Evolutionary conservation across 768 basidiomycete genomes (phyloP).

Genomic region (Collybia nuda): DNA sequence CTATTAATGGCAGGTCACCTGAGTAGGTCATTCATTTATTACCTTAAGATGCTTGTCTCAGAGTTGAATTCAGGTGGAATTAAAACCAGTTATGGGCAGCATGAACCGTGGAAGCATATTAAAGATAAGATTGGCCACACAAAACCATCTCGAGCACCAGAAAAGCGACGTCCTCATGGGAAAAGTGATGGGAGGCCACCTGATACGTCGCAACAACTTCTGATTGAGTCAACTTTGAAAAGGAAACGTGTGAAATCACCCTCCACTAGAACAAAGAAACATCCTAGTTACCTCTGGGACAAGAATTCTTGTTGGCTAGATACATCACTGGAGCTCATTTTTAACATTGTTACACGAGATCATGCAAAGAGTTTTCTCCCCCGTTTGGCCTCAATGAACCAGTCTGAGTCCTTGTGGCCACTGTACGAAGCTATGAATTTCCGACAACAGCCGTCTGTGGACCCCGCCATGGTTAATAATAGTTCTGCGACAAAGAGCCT

Average conservation of each 20-base stretch:
- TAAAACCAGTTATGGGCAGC: too few relatives aligned
- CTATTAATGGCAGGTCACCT: too few relatives aligned
- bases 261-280: background rate
- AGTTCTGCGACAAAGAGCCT: background rate
- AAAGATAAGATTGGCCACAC: too few relatives aligned
- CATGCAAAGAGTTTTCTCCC: background rate
- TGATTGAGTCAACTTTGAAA: background rate
- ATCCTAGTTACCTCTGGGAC: constrained; percentile 8
- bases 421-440: background rate
- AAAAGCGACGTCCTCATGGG: too few relatives aligned
- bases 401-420: background rate
- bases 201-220: background rate
- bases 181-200: background rate
- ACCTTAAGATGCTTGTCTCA: too few relatives aligned
- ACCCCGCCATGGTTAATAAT: background rate
- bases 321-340: constrained; percentile 10
- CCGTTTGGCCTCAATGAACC: background rate
- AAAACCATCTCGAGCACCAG: too few relatives aligned
- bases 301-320: constrained; percentile 16
- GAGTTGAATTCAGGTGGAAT: too few relatives aligned
- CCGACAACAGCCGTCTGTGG: background rate
- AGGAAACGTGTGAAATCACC: background rate
- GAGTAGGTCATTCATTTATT: too few relatives aligned
- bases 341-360: background rate
- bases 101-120: too few relatives aligned